Base-by-base conservation (phyloP, 129 eudicot species). In the Cynara cardunculus region DNA sequence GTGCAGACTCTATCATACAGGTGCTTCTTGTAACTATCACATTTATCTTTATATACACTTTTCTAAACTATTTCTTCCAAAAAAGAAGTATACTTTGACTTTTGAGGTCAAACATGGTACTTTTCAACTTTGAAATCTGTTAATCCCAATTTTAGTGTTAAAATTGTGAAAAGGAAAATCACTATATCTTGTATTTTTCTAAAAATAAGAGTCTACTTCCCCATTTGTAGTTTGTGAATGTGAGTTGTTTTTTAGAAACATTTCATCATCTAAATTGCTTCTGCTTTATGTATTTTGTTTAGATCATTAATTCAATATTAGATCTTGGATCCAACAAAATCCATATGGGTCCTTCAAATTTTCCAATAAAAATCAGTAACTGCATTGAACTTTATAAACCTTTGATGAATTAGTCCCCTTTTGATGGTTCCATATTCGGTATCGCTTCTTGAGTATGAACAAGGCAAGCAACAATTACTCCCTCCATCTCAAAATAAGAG, bases 1-100 rank as follows among this genome's bases (percentile, higher is more conserved):
- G 96, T 46, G 90, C 89, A 53, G 99, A 95, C 83, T 76, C 94
- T 82, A 92, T 95, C 82, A 66, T 90, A 56, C 78, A 90, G 99
- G 99, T 92, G 37, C 78, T 77, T 7, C 1, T 66, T 66, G 11
- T 66, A 22, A 64, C 72, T 13, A 62, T 31, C 44, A 39, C 25
- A 30, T 78, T 34, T 14, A 28, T 44, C 28, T 21, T 74, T 71
- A 68, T 53, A 35, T 24, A 53, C 25, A 21, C 64, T 53, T 53
- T 53, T 16, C 64, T 8, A 53, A 53, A 53, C 22, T 53, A 53
- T 53, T 18, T 39, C 49, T 39, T 10, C 49, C 49, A 39, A 39
- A 39, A 37, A 37, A 37, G 1, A 39, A 11, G 13, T 39, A 2
- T 39, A n/a, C 64, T 53, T 53, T 53, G 22, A 53, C 64, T 53